These are phyloP conservation scores for Citrus glauca DNA, from an alignment of 345 rosid species.

Conservation along the genomic window DNA sequence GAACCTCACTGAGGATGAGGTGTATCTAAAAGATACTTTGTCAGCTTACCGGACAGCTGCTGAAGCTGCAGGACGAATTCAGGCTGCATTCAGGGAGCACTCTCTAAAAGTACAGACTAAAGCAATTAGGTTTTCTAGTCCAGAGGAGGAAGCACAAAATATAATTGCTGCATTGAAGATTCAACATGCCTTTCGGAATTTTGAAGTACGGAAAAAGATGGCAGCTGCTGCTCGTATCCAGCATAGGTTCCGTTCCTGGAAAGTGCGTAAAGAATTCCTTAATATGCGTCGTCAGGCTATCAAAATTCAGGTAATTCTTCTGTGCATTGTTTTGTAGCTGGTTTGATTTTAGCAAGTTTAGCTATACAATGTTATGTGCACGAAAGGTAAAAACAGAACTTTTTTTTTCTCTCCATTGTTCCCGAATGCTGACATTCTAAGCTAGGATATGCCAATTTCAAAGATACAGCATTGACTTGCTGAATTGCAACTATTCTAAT, in stretches of 20 bases:
- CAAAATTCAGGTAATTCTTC: slow-evolving; percentile 74
- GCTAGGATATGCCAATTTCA: not conserved
- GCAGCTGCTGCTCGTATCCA: slow-evolving; percentile 85
- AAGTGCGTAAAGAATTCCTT: slow-evolving; percentile 62
- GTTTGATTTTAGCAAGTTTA: not conserved
- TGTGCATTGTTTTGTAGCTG: not conserved
- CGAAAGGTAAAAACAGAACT: not conserved
- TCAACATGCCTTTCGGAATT: slow-evolving; percentile 89
- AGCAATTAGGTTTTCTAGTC: slow-evolving; percentile 37
- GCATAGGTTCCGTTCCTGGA: slow-evolving; percentile 87
- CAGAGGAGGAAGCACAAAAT: slow-evolving; percentile 64
- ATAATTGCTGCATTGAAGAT: slow-evolving; percentile 93
- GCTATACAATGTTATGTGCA: not conserved
- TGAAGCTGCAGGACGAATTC: slow-evolving; percentile 92
- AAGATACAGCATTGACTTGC: not conserved
- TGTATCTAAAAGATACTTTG: slow-evolving; percentile 65
- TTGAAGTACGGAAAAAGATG: slow-evolving; percentile 59
- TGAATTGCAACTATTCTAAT: slow-evolving; percentile 15
- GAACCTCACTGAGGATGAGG: slow-evolving; percentile 54
- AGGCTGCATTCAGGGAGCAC: slow-evolving; percentile 80
- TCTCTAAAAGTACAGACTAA: slow-evolving; percentile 52
- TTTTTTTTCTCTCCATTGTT: not conserved
- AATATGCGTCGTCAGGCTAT: slow-evolving; percentile 69
- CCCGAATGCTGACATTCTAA: not conserved
- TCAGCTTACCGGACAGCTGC: slow-evolving; percentile 85